Percentiles rank a stretch among this genome's conserved stretches.
Evolutionary conservation across 2,329 filamentous ascomycete species (phyloP).

Genomic region (Westerdykella aurantiaca): DNA sequence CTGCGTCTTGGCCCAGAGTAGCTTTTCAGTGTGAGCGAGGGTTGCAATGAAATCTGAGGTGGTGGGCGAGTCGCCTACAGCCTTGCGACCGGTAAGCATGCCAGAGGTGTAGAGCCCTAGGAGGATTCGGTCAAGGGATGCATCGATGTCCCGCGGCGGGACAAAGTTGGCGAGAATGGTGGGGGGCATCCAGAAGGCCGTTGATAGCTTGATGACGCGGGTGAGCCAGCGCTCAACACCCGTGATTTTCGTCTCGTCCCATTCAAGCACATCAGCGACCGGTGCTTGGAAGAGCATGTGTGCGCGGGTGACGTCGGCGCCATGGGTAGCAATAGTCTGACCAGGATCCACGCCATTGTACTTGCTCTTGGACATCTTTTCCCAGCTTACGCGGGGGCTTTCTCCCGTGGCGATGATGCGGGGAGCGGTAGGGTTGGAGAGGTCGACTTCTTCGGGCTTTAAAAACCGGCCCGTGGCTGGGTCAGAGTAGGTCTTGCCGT

Average conservation of each 20-base stretch:
- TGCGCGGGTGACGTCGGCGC: slow-evolving; percentile 76
- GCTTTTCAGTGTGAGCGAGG: slow-evolving; percentile 30
- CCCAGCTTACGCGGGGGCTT: slow-evolving; percentile 59
- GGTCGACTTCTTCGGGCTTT: slow-evolving; percentile 67
- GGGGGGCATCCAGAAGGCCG: slow-evolving; percentile 14
- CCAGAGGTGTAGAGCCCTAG: slow-evolving; percentile 1
- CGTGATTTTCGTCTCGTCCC: slow-evolving; percentile 77
- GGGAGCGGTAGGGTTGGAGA: slow-evolving; percentile 52
- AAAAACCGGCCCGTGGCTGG: slow-evolving; percentile 71
- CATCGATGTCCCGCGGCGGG: neutral
- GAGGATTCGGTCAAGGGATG: slow-evolving; percentile 18
- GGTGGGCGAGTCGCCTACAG: neutral
- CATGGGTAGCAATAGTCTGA: slow-evolving; percentile 64
- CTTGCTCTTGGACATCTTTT: slow-evolving; percentile 96
- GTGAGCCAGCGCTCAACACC: slow-evolving; percentile 77
- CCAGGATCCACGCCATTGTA: slow-evolving; percentile 84
- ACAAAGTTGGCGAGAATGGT: slow-evolving; percentile 16
- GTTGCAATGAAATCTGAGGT: slow-evolving; percentile 5
- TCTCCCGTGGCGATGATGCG: slow-evolving; percentile 58
- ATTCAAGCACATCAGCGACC: slow-evolving; percentile 75
- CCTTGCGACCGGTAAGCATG: neutral
- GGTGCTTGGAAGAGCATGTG: slow-evolving; percentile 88
- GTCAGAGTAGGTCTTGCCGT: slow-evolving; percentile 76
- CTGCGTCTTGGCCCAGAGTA: slow-evolving; percentile 62
- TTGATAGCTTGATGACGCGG: slow-evolving; percentile 55